phyloP scores from a whole-genome alignment of 2,329 filamentous ascomycete genomes.

The Colletotrichum sp. region DNA sequence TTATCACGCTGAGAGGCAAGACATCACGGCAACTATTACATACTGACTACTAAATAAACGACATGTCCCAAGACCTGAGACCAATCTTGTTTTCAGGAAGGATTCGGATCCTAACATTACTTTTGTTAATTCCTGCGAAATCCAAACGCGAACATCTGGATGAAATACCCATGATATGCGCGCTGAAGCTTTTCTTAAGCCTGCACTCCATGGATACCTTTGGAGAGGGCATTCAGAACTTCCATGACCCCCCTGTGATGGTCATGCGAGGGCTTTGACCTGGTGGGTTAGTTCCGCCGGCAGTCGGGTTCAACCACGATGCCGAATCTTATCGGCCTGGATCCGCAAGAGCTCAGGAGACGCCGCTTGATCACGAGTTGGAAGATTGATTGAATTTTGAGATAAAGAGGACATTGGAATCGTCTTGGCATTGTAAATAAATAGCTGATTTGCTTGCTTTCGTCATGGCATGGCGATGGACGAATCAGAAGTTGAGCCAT shows the following conservation, averaged over 20 bases:
- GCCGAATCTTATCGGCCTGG: background rate
- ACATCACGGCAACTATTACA: background rate
- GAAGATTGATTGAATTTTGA: background rate
- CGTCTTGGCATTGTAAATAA: background rate
- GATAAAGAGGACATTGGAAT: background rate
- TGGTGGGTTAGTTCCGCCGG: background rate
- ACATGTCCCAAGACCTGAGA: background rate
- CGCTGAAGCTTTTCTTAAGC: background rate
- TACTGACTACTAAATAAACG: background rate
- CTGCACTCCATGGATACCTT: background rate
- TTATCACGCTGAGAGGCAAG: background rate
- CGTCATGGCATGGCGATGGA: background rate
- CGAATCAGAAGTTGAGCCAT: background rate
- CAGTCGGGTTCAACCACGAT: background rate
- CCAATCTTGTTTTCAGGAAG: background rate
- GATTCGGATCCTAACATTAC: background rate
- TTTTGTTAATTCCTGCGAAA: background rate
- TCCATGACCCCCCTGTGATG: background rate
- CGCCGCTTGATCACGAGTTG: background rate
- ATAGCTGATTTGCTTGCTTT: background rate
- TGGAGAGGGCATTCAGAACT: background rate
- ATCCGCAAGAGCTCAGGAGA: background rate
- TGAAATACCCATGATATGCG: background rate
- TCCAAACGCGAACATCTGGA: background rate
- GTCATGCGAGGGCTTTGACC: background rate